Base-by-base conservation (phyloP, 2,329 filamentous ascomycete genomes). In the Chaetomium sp. region DNA sequence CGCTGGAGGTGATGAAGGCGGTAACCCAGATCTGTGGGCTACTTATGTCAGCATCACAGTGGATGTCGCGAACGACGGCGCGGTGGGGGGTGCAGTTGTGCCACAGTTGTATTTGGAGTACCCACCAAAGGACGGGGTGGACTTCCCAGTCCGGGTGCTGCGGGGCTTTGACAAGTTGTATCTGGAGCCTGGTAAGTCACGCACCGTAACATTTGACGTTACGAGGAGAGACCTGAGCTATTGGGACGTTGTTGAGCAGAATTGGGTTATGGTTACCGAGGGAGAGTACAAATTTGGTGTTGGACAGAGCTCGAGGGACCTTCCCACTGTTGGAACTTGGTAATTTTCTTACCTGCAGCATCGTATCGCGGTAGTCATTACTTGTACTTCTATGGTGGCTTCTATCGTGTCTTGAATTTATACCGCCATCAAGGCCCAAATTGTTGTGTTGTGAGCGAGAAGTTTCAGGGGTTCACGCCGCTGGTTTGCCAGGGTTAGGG, bases 131-230 rank as follows among this genome's bases (percentile, higher is more conserved):
- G 49, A 56, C 6, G 56, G 64, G 60, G 70, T 77, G 41, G 85
- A 89, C 34, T 90, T 89, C 51, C 87, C 87, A 0, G 69, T 83
- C 2, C 78, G 78, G 54, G 82, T 85, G n/a, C 75, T 91, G 19
- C 79, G 88, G 11, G 86, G 86, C 35, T 91, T 91, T 65, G 84
- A 86, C 59, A 90, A 91, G 73, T 72, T 88, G 2, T 68, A 72
- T 33, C 69, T 90, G 12, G 71, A 76, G 4, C 74, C 77, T 0
- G 82, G 81, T 0, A 74, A 82, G 65, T 77, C 69, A 3, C 69
- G 70, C 55, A 76, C 70, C 0, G 78, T 89, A 0, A 74, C 76
- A 19, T 75, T 90, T 62, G 71, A 73, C 0, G 62, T 90, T 54
- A 87, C 79, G 6, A 78, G 87, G 55, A 81, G 85, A 63, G 87